Conservation (phyloP, 495 filamentous ascomycete genomes). For the Delitschia confertaspora region DNA sequence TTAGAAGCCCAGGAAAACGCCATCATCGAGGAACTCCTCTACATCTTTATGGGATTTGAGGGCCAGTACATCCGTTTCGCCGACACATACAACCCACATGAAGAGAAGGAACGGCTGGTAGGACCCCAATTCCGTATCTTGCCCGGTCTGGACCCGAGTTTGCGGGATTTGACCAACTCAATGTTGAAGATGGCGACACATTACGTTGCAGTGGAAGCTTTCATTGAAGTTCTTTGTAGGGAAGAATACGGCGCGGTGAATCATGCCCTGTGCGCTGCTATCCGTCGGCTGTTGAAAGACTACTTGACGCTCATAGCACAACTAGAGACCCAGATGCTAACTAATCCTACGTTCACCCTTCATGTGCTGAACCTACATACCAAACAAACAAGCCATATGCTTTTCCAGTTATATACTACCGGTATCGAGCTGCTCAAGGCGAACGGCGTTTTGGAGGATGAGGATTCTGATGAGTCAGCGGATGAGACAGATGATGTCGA, state of each 20-base stretch:
- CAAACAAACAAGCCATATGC: conserved; percentile 78
- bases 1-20: conserved; percentile 74
- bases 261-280: conserved; percentile 87
- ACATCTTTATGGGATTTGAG: conserved; percentile 97
- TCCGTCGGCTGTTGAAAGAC: conserved; percentile 83
- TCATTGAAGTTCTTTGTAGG: conserved; percentile 85
- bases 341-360: conserved; percentile 76
- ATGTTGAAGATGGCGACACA: conserved; percentile 96
- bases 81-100: conserved; percentile 66
- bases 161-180: conserved; percentile 75
- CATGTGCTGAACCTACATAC: conserved; percentile 89
- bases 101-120: conserved; percentile 75
- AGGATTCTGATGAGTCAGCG: conserved; percentile 64
- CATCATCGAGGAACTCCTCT: conserved; percentile 82
- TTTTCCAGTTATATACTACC: conserved; percentile 77
- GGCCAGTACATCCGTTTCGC: conserved; percentile 89
- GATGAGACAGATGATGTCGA: conserved; percentile 79
- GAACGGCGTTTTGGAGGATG: conserved; percentile 80
- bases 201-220: conserved; percentile 81
- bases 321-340: conserved; percentile 82
- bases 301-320: conserved; percentile 89
- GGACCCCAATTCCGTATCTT: conserved; percentile 74
- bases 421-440: conserved; percentile 78
- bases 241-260: conserved; percentile 95
- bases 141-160: conserved; percentile 77